phyloP scores from a whole-genome alignment of 331 rosid species.

The Rosa hybrid region DNA sequence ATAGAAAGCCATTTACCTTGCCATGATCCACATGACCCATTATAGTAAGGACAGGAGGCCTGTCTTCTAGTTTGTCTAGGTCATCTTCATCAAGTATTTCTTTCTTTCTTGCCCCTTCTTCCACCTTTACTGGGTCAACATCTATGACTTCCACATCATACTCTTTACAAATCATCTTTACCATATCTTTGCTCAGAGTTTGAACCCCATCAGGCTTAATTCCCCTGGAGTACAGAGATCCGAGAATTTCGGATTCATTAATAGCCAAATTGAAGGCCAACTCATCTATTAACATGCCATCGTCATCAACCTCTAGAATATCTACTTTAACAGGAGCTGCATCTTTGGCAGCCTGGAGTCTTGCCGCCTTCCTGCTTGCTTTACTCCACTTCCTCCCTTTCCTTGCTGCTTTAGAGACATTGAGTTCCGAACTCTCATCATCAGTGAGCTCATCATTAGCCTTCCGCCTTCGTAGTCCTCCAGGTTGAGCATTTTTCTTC shows the following conservation, averaged over 20 bases:
- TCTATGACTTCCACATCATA: conserved; percentile 84
- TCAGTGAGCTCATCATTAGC: conserved; percentile 44
- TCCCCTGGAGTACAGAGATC: conserved; percentile 77
- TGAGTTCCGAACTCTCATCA: conserved; percentile 67
- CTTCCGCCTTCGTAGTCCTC: conserved; percentile 59
- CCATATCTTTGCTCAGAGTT: conserved; percentile 87
- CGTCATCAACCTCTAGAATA: conserved; percentile 79
- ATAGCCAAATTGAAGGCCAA: conserved; percentile 74
- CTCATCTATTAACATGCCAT: conserved; percentile 87
- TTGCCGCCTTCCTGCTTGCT: conserved; percentile 93
- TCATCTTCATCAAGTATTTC: conserved; percentile 73
- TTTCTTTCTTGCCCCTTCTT: conserved; percentile 71
- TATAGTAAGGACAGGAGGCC: conserved; percentile 96
- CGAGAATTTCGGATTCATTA: conserved; percentile 88
- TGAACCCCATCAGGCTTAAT: conserved; percentile 97
- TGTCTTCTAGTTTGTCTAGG: conserved; percentile 72
- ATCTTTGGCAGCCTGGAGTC: conserved; percentile 93
- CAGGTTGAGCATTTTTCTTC: conserved; percentile 62
- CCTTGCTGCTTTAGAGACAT: conserved; percentile 69
- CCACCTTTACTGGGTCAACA: conserved; percentile 73
- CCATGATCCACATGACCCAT: conserved; percentile 99
- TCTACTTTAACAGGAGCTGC: conserved; percentile 98
- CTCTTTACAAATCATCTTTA: conserved; percentile 89
- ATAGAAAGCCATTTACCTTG: conserved; percentile 54
- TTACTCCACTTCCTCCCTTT: conserved; percentile 99